A percentile compares a stretch with the other conserved stretches of the same genome.
Evolutionary conservation across 139 green algal genomes (phyloP).

Genomic region (Nannochloris sp.): DNA sequence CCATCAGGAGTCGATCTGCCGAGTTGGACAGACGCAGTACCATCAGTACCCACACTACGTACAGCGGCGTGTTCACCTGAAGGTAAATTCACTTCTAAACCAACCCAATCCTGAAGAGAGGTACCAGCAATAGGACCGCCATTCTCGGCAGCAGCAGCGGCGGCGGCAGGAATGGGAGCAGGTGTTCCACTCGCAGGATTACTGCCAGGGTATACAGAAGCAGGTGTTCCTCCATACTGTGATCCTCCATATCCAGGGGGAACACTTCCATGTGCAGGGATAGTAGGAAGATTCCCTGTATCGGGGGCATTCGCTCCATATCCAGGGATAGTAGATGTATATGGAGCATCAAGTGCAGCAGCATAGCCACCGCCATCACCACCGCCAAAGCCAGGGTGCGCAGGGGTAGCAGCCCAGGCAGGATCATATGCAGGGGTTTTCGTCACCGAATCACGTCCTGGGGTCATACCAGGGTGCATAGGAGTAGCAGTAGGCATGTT

Average conservation of each 20-base stretch:
- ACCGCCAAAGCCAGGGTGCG: constrained; percentile 16
- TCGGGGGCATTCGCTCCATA: not conserved
- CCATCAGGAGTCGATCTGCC: not conserved
- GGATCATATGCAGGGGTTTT: constrained; percentile 48
- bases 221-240: constrained; percentile 1
- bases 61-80: constrained; percentile 12
- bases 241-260: not conserved
- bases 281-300: constrained; percentile 18
- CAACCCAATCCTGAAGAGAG: constrained; percentile 12
- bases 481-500: constrained; percentile 20
- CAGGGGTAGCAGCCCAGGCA: constrained; percentile 24
- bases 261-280: not conserved
- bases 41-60: constrained; percentile 5
- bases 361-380: not conserved
- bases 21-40: constrained; percentile 8
- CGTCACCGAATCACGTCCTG: constrained; percentile 31
- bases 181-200: not conserved
- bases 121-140: not conserved
- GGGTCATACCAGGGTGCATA: constrained; percentile 56
- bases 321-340: not conserved
- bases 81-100: constrained; percentile 12
- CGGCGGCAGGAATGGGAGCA: not conserved
- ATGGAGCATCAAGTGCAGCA: not conserved
- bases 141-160: not conserved
- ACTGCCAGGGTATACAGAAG: not conserved